These are phyloP conservation scores for Apophysomyces variabilis DNA, from an alignment of 371 early-diverging fungal genomes.

Conservation along the genomic window DNA sequence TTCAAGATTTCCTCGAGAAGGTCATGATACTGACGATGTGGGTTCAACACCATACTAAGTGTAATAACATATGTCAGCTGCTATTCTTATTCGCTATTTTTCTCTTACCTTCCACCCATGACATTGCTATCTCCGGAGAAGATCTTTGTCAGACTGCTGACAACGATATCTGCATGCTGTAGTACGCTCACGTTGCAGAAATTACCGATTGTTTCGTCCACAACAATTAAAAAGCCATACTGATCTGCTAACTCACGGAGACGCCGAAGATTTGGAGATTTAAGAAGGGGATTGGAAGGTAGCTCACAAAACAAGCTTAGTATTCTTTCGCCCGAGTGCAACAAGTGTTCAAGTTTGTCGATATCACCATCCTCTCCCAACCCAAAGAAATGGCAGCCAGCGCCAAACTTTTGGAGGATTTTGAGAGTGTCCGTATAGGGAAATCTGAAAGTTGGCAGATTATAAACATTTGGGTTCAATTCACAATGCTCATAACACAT, in stretches of 20 bases:
- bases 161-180: slow-evolving; percentile 85
- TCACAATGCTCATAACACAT: not conserved
- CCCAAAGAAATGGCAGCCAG: slow-evolving; percentile 87
- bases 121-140: slow-evolving; percentile 96
- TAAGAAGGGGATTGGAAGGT: slow-evolving; percentile 92
- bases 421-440: slow-evolving; percentile 96
- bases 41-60: slow-evolving; percentile 82
- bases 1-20: slow-evolving; percentile 57
- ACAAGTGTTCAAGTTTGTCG: slow-evolving; percentile 65
- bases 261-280: slow-evolving; percentile 77
- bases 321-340: slow-evolving; percentile 64
- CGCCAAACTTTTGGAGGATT: slow-evolving; percentile 92
- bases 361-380: slow-evolving; percentile 77
- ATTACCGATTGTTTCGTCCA: slow-evolving; percentile 96
- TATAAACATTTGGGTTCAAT: not conserved
- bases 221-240: slow-evolving; percentile 78
- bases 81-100: not conserved
- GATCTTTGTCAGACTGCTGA: slow-evolving; percentile 92
- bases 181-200: slow-evolving; percentile 85
- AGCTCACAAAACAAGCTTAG: slow-evolving; percentile 90
- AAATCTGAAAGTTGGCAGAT: slow-evolving; percentile 59
- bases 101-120: slow-evolving; percentile 90
- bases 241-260: slow-evolving; percentile 77
- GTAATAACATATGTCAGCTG: not conserved
- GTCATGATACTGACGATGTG: slow-evolving; percentile 62